Evolutionary conservation across 208 protist genomes (phyloP).

Genomic region (Wallacemonas sp.): DNA sequence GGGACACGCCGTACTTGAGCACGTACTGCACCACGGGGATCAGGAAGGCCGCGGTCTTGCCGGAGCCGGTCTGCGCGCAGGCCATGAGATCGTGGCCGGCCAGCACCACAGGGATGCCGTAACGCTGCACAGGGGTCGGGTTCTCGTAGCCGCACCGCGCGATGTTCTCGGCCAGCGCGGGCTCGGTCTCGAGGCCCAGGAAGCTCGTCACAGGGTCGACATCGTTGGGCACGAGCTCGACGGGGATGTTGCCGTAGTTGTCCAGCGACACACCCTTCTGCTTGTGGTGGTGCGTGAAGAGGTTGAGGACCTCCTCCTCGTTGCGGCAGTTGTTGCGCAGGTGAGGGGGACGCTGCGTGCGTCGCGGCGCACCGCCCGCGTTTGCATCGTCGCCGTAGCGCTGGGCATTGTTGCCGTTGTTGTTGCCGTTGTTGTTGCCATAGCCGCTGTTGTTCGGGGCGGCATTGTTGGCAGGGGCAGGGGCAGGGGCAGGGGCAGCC

Average conservation of each 20-base stretch:
- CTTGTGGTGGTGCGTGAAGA: slow-evolving; percentile 76
- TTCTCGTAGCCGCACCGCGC: slow-evolving; percentile 93
- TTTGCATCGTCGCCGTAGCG: slow-evolving; percentile 14
- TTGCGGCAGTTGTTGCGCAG: slow-evolving; percentile 76
- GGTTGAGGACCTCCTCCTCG: slow-evolving; percentile 65
- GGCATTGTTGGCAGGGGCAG: background rate
- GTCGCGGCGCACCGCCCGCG: slow-evolving; percentile 14
- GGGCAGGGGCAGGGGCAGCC: background rate
- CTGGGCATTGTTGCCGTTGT: slow-evolving; percentile 22
- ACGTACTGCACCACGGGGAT: slow-evolving; percentile 97
- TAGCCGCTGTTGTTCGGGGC: slow-evolving; percentile 2
- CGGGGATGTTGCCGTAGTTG: slow-evolving; percentile 85
- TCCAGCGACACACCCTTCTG: slow-evolving; percentile 81
- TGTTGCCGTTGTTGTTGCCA: slow-evolving; percentile 1
- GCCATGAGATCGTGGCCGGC: slow-evolving; percentile 96
- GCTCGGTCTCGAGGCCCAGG: slow-evolving; percentile 82
- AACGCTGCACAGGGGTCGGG: slow-evolving; percentile 98
- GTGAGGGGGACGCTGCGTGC: slow-evolving; percentile 64
- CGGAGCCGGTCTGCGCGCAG: slow-evolving; percentile 98
- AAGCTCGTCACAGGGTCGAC: slow-evolving; percentile 80
- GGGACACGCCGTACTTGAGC: slow-evolving; percentile 84
- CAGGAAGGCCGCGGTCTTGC: slow-evolving; percentile 99
- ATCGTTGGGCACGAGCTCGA: slow-evolving; percentile 82
- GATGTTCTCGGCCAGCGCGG: slow-evolving; percentile 94
- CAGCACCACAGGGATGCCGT: slow-evolving; percentile 95